Evolutionary conservation across 83 land plant species (phyloP).

Genomic region (Thuja plicata): DNA sequence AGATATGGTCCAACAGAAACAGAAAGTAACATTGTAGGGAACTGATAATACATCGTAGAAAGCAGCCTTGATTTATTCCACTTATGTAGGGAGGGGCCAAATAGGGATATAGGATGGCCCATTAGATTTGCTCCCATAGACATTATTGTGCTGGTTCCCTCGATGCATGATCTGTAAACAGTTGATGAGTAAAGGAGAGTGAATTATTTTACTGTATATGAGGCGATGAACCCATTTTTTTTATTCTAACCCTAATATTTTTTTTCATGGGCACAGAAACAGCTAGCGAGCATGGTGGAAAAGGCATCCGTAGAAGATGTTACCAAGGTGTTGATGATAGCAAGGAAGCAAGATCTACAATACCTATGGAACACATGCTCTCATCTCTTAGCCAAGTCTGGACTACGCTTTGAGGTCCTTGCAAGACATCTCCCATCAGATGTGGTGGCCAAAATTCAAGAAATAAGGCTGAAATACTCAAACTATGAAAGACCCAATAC

Average conservation of each 20-base stretch:
- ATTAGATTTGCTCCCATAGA: neutral
- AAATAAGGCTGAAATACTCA: constrained; percentile 47
- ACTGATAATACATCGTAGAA: too few relatives aligned
- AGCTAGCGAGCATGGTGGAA: constrained; percentile 83
- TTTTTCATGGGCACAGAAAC: constrained; percentile 52
- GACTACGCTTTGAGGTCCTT: constrained; percentile 71
- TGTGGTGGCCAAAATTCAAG: constrained; percentile 72
- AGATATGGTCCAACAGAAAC: too few relatives aligned
- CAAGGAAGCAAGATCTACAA: constrained; percentile 81
- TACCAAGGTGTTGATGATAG: constrained; percentile 79
- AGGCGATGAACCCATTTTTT: neutral
- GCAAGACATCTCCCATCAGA: constrained; percentile 86
- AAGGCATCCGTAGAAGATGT: constrained; percentile 92
- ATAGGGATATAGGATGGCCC: neutral
- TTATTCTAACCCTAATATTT: neutral
- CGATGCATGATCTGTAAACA: too few relatives aligned
- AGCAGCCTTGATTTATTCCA: too few relatives aligned
- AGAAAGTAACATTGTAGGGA: too few relatives aligned
- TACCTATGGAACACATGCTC: constrained; percentile 82
- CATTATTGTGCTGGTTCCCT: too few relatives aligned
- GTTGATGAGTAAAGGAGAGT: too few relatives aligned
- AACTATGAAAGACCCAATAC: constrained; percentile 15
- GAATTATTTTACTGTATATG: neutral
- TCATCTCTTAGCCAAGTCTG: constrained; percentile 83
- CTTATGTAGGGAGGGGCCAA: too few relatives aligned